Conservation (phyloP, 2,329 filamentous ascomycete species). For the Talaromyces sp. region DNA sequence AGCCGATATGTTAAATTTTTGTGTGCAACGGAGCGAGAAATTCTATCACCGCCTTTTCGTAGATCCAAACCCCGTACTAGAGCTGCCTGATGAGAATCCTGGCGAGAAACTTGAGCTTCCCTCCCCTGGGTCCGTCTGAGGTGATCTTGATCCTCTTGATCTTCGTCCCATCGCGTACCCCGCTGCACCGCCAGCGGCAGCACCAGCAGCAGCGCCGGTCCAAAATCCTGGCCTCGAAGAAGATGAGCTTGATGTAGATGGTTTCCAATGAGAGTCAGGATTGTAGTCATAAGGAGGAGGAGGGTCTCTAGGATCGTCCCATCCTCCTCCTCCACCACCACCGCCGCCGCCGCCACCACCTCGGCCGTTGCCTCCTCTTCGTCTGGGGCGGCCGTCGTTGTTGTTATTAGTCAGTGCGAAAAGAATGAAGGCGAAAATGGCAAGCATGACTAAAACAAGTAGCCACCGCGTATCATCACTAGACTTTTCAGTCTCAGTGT, state of each 20-base stretch:
- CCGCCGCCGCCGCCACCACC: conserved; percentile 26
- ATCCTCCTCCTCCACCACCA: conserved; percentile 28
- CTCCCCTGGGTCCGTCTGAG: conserved; percentile 23
- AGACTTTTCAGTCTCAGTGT: conserved; percentile 11
- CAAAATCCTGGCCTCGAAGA: conserved; percentile 36
- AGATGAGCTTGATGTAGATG: conserved; percentile 16
- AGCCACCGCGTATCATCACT: not conserved
- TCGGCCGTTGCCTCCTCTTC: conserved; percentile 17
- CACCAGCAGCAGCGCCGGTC: conserved; percentile 39
- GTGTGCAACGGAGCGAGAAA: not conserved
- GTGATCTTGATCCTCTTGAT: not conserved
- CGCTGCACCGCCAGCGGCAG: conserved; percentile 33
- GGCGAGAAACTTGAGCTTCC: conserved; percentile 28
- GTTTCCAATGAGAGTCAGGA: conserved; percentile 15
- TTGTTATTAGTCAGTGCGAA: conserved; percentile 22
- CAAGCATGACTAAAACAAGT: conserved; percentile 21
- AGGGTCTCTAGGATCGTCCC: conserved; percentile 31
- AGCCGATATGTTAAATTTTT: not conserved
- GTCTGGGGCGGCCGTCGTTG: conserved; percentile 8
- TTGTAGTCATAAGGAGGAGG: conserved; percentile 37
- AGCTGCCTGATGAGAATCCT: conserved; percentile 24
- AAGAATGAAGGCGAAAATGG: conserved; percentile 13
- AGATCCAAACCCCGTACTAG: conserved; percentile 42
- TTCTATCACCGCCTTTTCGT: conserved; percentile 34
- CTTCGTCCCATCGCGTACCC: conserved; percentile 8